Conservation (phyloP, 2,329 filamentous ascomycete species). For the Aspergillus carbonarius region DNA sequence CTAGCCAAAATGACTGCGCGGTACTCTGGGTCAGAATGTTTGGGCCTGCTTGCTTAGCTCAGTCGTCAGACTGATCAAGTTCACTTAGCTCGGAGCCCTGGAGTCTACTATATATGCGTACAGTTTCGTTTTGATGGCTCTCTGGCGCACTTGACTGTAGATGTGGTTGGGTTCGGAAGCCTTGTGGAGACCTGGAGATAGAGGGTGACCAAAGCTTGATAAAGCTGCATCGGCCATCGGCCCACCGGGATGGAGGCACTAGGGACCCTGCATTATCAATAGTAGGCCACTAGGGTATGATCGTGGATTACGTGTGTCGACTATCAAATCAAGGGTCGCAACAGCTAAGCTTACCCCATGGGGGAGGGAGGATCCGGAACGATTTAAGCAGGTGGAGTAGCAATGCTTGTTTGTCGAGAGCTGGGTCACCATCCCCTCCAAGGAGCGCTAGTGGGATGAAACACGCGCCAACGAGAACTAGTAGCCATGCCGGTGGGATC, state of each 20-base stretch:
- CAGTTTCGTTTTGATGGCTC: background rate
- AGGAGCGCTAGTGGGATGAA: background rate
- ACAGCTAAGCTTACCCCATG: slow-evolving; percentile 1
- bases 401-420: background rate
- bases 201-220: background rate
- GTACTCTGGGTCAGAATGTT: too few relatives aligned
- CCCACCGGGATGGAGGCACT: background rate
- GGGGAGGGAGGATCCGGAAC: slow-evolving; percentile 2
- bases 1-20: too few relatives aligned
- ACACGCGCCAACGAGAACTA: too few relatives aligned
- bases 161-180: background rate
- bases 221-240: background rate
- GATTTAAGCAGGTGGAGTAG: slow-evolving; percentile 1
- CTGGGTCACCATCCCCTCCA: too few relatives aligned
- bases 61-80: too few relatives aligned
- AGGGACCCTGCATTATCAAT: background rate
- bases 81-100: too few relatives aligned
- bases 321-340: background rate
- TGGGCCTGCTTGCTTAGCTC: too few relatives aligned
- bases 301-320: background rate
- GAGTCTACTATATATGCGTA: too few relatives aligned
- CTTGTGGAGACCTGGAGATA: background rate
- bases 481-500: background rate
- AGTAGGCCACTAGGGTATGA: background rate
- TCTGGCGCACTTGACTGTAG: background rate